Evolutionary conservation across 2,329 filamentous ascomycete genomes (phyloP), one percentile per base, ranked within the genome.

Genomic region (Myriosclerotinia scirpicola): DNA sequence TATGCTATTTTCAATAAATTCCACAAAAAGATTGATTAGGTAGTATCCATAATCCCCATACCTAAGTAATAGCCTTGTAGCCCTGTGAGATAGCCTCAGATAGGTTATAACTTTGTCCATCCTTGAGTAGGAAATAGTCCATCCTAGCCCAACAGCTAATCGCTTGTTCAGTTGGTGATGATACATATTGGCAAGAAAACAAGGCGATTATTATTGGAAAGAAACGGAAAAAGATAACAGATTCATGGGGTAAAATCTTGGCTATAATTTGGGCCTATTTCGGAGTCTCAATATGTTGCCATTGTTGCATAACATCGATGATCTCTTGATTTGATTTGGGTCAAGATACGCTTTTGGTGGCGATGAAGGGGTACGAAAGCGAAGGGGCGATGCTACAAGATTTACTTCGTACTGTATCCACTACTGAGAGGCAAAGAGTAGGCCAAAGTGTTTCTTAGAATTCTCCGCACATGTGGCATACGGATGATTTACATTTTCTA

Each of bases 191-290:
- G 17, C 42, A 36, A 34, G 55, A 14, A 42, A 56, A 42, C 38
- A 26, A 42, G 5, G n/a, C 42, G 56, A 59, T 59, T 59, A n/a
- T n/a, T n/a, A n/a, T n/a, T n/a, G n/a, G n/a, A n/a, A n/a, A 11
- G 40, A 44, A 46, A 34, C 40, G n/a, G n/a, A 14, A 17, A 15
- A 48, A 59, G 14, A 7, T 22, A 59, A n/a, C 26, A 46, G 42
- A 59, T 34, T 17, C 46, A 59, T 59, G 55, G 55, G 55, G 40
- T 46, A 59, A 15, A 55, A 8, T 46, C 55, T 59, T 59, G 40
- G 26, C 17, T 40, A 36, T 12, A 36, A 9, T 15, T 17, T 46
- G 42, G 55, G 42, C 12, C 50, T 34, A 36, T 54, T 12, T 11
- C 3, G 30, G 26, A 36, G 52, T 54, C 30, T 59, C 42, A 48